Evolutionary conservation across 176 grass and related monocot species (phyloP).

Genomic region (Puya raimondii): DNA sequence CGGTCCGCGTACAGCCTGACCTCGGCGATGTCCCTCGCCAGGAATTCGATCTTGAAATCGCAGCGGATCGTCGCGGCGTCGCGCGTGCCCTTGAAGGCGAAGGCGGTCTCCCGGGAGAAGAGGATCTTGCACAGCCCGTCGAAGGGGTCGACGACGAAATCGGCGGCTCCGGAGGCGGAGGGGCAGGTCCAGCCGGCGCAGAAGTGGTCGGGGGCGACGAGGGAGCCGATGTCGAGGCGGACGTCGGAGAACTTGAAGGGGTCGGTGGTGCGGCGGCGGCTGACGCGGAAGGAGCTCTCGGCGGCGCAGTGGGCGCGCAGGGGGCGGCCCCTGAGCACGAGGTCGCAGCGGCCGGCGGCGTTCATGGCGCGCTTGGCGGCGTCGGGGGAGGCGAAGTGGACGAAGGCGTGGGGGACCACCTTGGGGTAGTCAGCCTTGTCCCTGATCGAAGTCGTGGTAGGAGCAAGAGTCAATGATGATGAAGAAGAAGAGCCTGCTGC

Average conservation of each 20-base stretch:
- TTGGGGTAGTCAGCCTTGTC: constrained; percentile 26
- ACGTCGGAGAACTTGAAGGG: constrained; percentile 58
- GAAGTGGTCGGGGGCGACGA: constrained; percentile 31
- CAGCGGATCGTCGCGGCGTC: constrained; percentile 40
- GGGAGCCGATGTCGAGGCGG: constrained; percentile 47
- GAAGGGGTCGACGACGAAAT: constrained; percentile 74
- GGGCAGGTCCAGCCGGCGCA: constrained; percentile 50
- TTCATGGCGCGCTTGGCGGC: constrained; percentile 45
- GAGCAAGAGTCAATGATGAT: too few species aligned
- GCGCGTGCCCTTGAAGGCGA: constrained; percentile 31
- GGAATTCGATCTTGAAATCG: constrained; percentile 68
- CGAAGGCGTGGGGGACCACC: constrained; percentile 78
- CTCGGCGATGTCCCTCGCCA: constrained; percentile 39
- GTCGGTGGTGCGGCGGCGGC: constrained; percentile 26
- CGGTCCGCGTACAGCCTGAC: constrained; percentile 21
- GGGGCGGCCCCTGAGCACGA: constrained; percentile 24
- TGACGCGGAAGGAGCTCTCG: constrained; percentile 42
- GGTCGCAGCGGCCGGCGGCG: constrained; percentile 35
- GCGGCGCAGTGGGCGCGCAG: constrained; percentile 33
- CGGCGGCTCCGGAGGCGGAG: constrained; percentile 11
- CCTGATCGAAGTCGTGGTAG: too few species aligned
- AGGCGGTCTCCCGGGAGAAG: constrained; percentile 51
- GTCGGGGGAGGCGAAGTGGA: constrained; percentile 61
- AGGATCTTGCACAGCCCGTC: constrained; percentile 46
- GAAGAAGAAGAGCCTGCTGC: too few species aligned